Evolutionary conservation across 2,329 filamentous ascomycete genomes (phyloP).

Genomic region (Pseudocercospora fuligena): DNA sequence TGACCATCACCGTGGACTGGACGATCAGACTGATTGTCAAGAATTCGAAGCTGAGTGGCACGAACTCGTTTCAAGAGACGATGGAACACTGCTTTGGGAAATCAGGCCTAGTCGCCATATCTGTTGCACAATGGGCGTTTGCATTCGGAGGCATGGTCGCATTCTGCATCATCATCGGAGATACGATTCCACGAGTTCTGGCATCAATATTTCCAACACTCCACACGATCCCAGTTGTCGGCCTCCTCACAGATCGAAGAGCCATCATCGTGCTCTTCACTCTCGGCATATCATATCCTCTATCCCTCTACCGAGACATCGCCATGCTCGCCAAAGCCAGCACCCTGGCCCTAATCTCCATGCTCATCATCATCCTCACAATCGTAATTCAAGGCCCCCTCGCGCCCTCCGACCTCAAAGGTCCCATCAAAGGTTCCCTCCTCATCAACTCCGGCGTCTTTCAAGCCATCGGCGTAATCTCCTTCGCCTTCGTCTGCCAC

Average conservation of each 20-base stretch:
- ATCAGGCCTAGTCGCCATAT: constrained; percentile 85
- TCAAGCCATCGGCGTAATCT: constrained; percentile 96
- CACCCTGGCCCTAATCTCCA: constrained; percentile 88
- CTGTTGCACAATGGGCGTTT: constrained; percentile 94
- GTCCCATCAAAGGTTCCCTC: constrained; percentile 70
- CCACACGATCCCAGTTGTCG: constrained; percentile 73
- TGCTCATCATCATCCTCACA: constrained; percentile 86
- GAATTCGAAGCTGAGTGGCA: constrained; percentile 94
- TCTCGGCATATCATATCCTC: constrained; percentile 82
- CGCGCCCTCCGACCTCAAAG: constrained; percentile 72
- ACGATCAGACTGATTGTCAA: constrained; percentile 96
- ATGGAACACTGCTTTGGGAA: constrained; percentile 94
- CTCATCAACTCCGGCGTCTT: constrained; percentile 89
- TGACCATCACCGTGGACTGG: constrained; percentile 93
- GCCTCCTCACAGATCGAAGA: constrained; percentile 78
- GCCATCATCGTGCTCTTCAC: constrained; percentile 89
- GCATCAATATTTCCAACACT: constrained; percentile 80
- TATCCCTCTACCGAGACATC: constrained; percentile 95
- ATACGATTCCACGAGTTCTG: constrained; percentile 92
- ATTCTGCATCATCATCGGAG: constrained; percentile 95
- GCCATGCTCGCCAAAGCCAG: constrained; percentile 98
- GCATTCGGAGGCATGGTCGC: constrained; percentile 99
- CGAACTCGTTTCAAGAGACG: constrained; percentile 92
- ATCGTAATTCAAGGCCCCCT: constrained; percentile 82
- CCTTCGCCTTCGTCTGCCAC: constrained; percentile 83